phyloP scores from a whole-genome alignment of 129 eudicot species.

The Pulicaria dysenterica region DNA sequence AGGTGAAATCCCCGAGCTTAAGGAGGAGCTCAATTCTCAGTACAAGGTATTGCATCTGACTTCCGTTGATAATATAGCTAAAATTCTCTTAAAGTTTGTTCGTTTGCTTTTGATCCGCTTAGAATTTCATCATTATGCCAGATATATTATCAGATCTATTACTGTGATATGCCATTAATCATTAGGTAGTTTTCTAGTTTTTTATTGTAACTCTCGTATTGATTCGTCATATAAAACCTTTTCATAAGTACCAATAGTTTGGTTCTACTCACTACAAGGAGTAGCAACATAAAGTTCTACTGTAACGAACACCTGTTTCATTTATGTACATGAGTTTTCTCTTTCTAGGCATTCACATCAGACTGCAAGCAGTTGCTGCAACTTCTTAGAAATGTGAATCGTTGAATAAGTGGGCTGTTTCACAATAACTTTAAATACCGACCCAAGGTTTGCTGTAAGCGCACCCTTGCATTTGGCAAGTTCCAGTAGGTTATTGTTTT shows the following conservation, averaged over 20 bases:
- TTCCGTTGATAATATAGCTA: slow-evolving; percentile 4
- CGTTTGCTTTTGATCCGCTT: slow-evolving; percentile 19
- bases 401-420: neutral
- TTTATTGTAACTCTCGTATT: slow-evolving; percentile 4
- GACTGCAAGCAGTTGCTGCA: neutral
- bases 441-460: too few species aligned
- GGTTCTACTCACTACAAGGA: slow-evolving; percentile 1
- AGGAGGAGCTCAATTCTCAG: slow-evolving; percentile 99
- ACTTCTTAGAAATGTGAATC: slow-evolving; percentile 18
- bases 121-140: slow-evolving; percentile 6
- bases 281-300: neutral
- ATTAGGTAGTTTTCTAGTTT: slow-evolving; percentile 10
- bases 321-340: slow-evolving; percentile 3
- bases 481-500: too few species aligned
- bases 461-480: too few species aligned
- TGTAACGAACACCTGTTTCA: neutral
- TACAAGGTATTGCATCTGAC: slow-evolving; percentile 59
- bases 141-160: slow-evolving; percentile 31
- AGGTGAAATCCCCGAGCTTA: slow-evolving; percentile 98
- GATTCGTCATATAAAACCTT: neutral
- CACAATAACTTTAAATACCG: too few species aligned
- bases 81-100: neutral
- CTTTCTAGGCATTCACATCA: slow-evolving; percentile 1
- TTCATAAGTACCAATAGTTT: neutral
- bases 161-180: neutral